Evolutionary conservation across 208 protist species (phyloP).

Genomic region (Trypanosoma platydactyli): DNA sequence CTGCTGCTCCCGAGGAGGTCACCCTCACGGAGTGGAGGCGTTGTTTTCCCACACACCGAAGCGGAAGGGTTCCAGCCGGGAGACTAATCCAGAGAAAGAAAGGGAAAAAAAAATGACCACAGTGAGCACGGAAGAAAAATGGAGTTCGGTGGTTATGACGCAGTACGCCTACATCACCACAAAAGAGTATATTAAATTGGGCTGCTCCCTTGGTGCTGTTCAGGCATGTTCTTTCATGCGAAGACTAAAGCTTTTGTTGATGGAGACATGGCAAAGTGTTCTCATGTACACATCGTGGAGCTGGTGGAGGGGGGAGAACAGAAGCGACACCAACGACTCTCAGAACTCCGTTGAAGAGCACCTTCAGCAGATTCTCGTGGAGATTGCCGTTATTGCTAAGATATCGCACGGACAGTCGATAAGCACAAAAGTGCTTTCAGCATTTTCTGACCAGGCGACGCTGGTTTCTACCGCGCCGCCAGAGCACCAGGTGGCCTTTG

Average conservation of each 20-base stretch:
- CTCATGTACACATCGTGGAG: background rate
- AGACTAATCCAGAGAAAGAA: background rate
- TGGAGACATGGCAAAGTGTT: constrained; percentile 13
- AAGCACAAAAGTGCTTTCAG: constrained; percentile 35
- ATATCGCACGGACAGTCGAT: constrained; percentile 57
- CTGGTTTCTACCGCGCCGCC: constrained; percentile 18
- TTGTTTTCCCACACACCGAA: no score
- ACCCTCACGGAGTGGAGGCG: no score
- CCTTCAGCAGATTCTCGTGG: constrained; percentile 28
- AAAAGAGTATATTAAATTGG: constrained; percentile 46
- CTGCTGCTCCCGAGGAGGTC: no score
- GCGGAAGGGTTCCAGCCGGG: no score
- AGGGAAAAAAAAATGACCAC: constrained; percentile 29
- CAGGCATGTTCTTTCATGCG: constrained; percentile 28
- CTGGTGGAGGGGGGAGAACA: background rate
- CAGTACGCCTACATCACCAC: constrained; percentile 52
- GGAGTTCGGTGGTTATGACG: constrained; percentile 37
- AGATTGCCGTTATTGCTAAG: constrained; percentile 31
- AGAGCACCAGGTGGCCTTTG: constrained; percentile 25
- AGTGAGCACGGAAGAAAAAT: constrained; percentile 43
- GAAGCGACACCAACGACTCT: background rate
- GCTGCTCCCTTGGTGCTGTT: constrained; percentile 41
- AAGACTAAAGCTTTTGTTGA: constrained; percentile 13
- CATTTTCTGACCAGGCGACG: constrained; percentile 32
- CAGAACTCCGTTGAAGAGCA: background rate